Evolutionary conservation across 208 protist genomes (phyloP), one percentile per base, ranked within the genome.

Genomic region (Blastocrithidia nonstop): DNA sequence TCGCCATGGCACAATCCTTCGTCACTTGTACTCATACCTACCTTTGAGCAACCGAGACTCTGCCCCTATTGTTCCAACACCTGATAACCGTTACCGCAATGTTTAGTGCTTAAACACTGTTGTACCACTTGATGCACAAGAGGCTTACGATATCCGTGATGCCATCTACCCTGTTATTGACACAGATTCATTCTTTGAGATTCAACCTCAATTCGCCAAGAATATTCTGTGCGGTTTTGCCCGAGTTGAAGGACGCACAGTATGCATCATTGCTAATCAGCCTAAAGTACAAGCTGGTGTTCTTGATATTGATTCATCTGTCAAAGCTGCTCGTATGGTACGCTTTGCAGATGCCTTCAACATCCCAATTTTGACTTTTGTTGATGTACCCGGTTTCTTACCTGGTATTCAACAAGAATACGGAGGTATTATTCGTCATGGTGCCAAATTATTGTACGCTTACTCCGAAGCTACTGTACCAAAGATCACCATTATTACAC

Each of bases 291-390:
- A 91, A 16, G 92, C 93, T n/a, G 95, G 95, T 37, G 69, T 72
- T 38, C 69, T 98, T 4, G 95, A 98, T 50, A 96, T 97, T 38
- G 61, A 93, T 58, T 67, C 76, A 6, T 71, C 70, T 16, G 54
- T 81, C 35, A 96, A 95, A 67, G 93, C 69, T 1, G 90, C 88
- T 2, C 71, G 93, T 25, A 96, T 98, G 57, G 93, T 98, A 20
- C 79, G 95, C 50, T 97, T 98, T 67, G 95, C 91, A 47, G 95
- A 98, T 53, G 68, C 82, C 33, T 98, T 97, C 75, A 96, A 97
- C 80, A 97, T 98, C 52, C 96, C 96, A 13, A 68, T 98, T 32
- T 13, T 98, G 31, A 97, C 95, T 13, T 88, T 98, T 27, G 92
- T 96, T 7, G 94, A 98, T 46, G 95, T 98, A 40, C 96, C 96